Evolutionary conservation across 768 basidiomycete genomes (phyloP).

Genomic region (Mycena galericulata): DNA sequence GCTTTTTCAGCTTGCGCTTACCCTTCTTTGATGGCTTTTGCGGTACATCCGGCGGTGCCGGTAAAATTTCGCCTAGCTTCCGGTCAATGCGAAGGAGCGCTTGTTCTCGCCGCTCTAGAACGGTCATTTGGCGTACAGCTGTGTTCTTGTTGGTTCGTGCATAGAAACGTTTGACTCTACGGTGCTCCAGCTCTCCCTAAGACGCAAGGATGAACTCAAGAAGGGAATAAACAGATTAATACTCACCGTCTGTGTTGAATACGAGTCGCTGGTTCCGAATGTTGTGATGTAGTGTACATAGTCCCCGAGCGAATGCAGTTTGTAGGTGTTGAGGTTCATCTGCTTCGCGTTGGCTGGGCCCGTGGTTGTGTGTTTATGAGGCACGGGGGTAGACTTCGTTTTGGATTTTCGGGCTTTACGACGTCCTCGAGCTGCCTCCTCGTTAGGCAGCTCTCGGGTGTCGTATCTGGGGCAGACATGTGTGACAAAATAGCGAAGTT

Average conservation of each 20-base stretch:
- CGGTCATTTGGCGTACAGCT: slow-evolving; percentile 39
- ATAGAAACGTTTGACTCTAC: slow-evolving; percentile 26
- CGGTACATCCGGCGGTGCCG: neutral
- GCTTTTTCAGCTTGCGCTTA: neutral
- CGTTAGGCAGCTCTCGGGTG: slow-evolving; percentile 4
- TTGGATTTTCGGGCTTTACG: slow-evolving; percentile 29
- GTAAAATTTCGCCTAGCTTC: neutral
- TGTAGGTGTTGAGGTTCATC: slow-evolving; percentile 48
- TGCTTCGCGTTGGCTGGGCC: slow-evolving; percentile 18
- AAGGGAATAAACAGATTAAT: neutral
- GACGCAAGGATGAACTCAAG: neutral
- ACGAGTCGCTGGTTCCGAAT: slow-evolving; percentile 24
- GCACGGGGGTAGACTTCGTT: neutral
- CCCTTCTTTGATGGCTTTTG: neutral
- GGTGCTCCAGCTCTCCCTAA: slow-evolving; percentile 53
- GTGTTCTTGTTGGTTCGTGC: slow-evolving; percentile 45
- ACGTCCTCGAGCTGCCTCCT: slow-evolving; percentile 14
- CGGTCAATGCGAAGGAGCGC: neutral
- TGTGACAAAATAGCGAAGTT: slow-evolving; percentile 1
- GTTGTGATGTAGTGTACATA: slow-evolving; percentile 30
- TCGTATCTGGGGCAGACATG: neutral
- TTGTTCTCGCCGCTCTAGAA: slow-evolving; percentile 10
- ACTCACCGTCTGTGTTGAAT: slow-evolving; percentile 34
- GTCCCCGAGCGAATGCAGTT: slow-evolving; percentile 45
- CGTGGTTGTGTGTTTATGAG: too few species aligned